Base-by-base conservation (phyloP, 31 red algal genomes). In the Pterothamnion heteromorphum region DNA sequence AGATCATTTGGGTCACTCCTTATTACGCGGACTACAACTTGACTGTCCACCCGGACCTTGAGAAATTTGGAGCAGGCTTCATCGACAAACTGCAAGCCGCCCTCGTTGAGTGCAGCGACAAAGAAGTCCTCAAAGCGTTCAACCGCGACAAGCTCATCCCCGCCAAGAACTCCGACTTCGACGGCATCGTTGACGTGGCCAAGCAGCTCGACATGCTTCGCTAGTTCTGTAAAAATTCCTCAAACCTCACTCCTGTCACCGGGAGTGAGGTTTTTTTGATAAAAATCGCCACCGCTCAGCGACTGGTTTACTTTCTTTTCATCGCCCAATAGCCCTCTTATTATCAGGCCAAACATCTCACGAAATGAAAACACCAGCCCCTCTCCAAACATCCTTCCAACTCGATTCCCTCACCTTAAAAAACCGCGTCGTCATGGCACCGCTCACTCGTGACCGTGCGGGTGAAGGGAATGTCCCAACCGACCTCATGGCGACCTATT, bases 341-440 rank as follows among this genome's bases (percentile, higher is more conserved):
- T n/a, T n/a, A n/a, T n/a, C n/a, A n/a, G n/a, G n/a, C n/a, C n/a
- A n/a, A n/a, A n/a, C n/a, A n/a, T n/a, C n/a, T n/a, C n/a, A n/a
- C n/a, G n/a, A n/a, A n/a, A n/a, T n/a, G n/a, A n/a, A n/a, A n/a
- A n/a, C n/a, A n/a, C n/a, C n/a, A n/a, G n/a, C n/a, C n/a, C n/a
- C n/a, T n/a, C n/a, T n/a, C n/a, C n/a, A n/a, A n/a, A n/a, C n/a
- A n/a, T n/a, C n/a, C n/a, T n/a, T n/a, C n/a, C n/a, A n/a, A n/a
- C n/a, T n/a, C n/a, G n/a, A n/a, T n/a, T n/a, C n/a, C n/a, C n/a
- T n/a, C n/a, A n/a, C n/a, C n/a, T n/a, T n/a, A n/a, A n/a, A n/a
- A n/a, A 98, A 96, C 78, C 95, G 97, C 91, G 80, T 98, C 82
- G 92, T 94, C 57, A 91, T 97, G 93, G 94, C 96, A 21, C 96